Conservation (phyloP, 768 basidiomycete genomes). For the Lepiota venenata region DNA sequence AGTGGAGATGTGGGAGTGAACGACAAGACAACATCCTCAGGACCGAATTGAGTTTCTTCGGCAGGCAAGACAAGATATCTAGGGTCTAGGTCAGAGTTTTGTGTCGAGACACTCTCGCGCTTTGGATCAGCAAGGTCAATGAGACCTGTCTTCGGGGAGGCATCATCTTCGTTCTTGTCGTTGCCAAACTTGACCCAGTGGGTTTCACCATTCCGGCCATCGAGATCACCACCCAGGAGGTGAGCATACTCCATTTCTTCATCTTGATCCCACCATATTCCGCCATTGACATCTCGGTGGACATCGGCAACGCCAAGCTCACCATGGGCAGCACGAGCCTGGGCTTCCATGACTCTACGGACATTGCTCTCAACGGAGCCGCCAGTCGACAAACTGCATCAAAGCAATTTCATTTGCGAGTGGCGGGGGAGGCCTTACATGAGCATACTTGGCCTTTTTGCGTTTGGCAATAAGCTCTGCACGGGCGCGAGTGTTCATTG, state of each 20-base stretch:
- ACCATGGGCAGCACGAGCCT: conserved; percentile 43
- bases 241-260: conserved; percentile 69
- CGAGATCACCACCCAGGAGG: conserved; percentile 41
- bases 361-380: conserved; percentile 55
- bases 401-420: conserved; percentile 65
- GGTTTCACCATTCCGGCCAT: conserved; percentile 25
- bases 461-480: conserved; percentile 32
- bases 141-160: conserved; percentile 9
- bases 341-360: conserved; percentile 49
- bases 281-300: conserved; percentile 57
- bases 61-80: conserved; percentile 37
- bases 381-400: conserved; percentile 67
- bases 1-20: conserved; percentile 13
- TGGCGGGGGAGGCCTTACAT: conserved; percentile 41
- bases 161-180: neutral
- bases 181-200: conserved; percentile 23
- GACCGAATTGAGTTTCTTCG: conserved; percentile 23
- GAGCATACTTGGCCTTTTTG: conserved; percentile 51
- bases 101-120: conserved; percentile 45
- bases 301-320: conserved; percentile 43
- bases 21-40: conserved; percentile 23
- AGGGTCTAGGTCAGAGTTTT: conserved; percentile 53
- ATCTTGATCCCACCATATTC: conserved; percentile 69
- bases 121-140: conserved; percentile 22
- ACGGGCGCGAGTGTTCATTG: neutral